phyloP scores from a whole-genome alignment of 202 grass and related monocot species.

The Hordeum pubiflorum region DNA sequence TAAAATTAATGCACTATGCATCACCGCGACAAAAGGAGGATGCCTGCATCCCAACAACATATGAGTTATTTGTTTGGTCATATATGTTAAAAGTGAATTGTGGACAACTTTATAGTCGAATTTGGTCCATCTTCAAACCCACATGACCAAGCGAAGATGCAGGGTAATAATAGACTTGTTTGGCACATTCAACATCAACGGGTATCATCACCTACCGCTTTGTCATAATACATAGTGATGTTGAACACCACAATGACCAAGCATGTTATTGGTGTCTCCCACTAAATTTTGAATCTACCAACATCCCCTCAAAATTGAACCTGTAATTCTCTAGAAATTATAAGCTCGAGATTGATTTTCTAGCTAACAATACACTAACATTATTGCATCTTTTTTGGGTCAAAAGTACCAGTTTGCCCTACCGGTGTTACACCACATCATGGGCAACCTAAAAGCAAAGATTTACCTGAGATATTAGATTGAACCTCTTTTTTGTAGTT shows the following conservation, averaged over 20 bases:
- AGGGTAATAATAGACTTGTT: neutral
- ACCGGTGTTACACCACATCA: too few relatives aligned
- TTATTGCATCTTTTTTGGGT: too few relatives aligned
- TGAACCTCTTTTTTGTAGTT: too few relatives aligned
- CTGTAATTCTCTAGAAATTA: too few relatives aligned
- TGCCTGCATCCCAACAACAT: neutral
- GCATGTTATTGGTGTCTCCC: too few relatives aligned
- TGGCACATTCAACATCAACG: neutral
- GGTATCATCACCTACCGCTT: neutral
- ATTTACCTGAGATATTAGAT: too few relatives aligned
- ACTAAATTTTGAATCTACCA: neutral
- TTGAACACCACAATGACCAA: neutral
- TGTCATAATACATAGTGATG: neutral
- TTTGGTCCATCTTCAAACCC: neutral
- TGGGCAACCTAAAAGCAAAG: too few relatives aligned
- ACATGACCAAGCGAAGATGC: neutral
- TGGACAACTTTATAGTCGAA: neutral
- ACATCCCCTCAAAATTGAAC: neutral
- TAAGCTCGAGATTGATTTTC: too few relatives aligned
- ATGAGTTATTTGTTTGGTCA: neutral
- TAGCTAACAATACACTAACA: too few relatives aligned
- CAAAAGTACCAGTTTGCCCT: too few relatives aligned
- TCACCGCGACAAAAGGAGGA: neutral
- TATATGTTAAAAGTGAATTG: neutral
- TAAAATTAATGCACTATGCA: neutral